Conservation (phyloP, 768 basidiomycete genomes). For the Mycena leptocephala region DNA sequence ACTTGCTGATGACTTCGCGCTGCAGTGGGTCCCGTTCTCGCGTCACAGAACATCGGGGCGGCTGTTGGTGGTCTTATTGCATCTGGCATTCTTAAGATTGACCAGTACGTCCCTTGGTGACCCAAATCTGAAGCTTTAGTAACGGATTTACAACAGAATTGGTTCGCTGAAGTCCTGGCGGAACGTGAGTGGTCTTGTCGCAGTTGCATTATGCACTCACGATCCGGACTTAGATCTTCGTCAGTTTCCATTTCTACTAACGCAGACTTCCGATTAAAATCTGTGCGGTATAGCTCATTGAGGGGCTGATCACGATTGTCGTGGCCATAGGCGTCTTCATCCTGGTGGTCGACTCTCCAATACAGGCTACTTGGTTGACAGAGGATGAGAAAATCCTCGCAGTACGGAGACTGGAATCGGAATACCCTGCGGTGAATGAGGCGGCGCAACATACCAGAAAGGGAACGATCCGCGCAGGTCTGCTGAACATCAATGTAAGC, state of each 20-base stretch:
- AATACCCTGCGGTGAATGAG: slow-evolving; percentile 11
- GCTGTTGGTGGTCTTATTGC: slow-evolving; percentile 10
- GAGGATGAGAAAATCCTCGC: slow-evolving; percentile 15
- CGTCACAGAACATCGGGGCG: slow-evolving; percentile 7
- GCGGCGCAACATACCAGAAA: slow-evolving; percentile 8
- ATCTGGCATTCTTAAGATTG: slow-evolving; percentile 15
- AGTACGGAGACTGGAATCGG: slow-evolving; percentile 11
- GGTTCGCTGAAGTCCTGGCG: slow-evolving; percentile 12
- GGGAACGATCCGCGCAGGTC: neutral
- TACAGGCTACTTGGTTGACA: slow-evolving; percentile 10
- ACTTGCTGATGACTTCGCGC: neutral
- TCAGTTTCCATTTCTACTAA: neutral
- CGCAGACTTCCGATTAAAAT: neutral
- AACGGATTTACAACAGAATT: slow-evolving; percentile 6
- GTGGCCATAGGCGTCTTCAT: slow-evolving; percentile 9
- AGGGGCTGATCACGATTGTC: slow-evolving; percentile 13
- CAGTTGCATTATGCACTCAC: neutral
- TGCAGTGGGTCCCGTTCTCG: slow-evolving; percentile 11
- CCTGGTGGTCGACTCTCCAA: neutral
- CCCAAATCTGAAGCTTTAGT: neutral
- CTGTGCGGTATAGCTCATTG: slow-evolving; percentile 2
- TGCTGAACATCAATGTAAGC: slow-evolving; percentile 14
- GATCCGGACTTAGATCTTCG: slow-evolving; percentile 9
- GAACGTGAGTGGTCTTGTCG: slow-evolving; percentile 4
- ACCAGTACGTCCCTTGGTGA: slow-evolving; percentile 1